Conservation (phyloP, 805 yeast species). For the Kurtzmaniella fragi region DNA sequence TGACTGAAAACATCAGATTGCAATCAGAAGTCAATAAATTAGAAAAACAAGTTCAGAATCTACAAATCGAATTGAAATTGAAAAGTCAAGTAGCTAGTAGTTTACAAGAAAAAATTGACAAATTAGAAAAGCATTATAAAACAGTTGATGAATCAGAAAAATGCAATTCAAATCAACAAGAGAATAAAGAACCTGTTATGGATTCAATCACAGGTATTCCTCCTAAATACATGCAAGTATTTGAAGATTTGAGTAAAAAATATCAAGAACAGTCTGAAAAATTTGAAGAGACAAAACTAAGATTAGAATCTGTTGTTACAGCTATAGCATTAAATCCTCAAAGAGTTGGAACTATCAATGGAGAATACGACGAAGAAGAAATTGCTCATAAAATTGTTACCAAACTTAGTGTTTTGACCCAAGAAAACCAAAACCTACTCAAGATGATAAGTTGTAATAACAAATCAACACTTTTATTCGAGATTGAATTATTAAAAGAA, state of each 20-base stretch:
- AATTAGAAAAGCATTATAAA: conserved; percentile 12
- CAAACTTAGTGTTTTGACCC: conserved; percentile 53
- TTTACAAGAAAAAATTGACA: conserved; percentile 28
- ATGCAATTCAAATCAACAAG: conserved; percentile 3
- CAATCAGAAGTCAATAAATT: too few species aligned
- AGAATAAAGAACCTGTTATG: conserved; percentile 1
- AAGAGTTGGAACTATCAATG: conserved; percentile 40
- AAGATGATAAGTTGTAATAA: conserved; percentile 74
- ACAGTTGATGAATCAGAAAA: conserved; percentile 3
- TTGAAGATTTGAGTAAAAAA: conserved; percentile 43
- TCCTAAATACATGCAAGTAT: conserved; percentile 39
- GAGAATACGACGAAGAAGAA: conserved; percentile 70
- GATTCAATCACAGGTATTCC: conserved; percentile 29
- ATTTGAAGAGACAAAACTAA: conserved; percentile 53
- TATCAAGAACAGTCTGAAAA: conserved; percentile 46
- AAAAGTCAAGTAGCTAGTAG: conserved; percentile 44
- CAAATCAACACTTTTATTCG: conserved; percentile 64
- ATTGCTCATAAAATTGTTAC: conserved; percentile 67
- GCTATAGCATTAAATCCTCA: conserved; percentile 50
- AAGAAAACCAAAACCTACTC: conserved; percentile 67
- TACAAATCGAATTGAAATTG: conserved; percentile 47
- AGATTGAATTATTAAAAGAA: conserved; percentile 53
- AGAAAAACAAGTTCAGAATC: conserved; percentile 21
- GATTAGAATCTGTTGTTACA: conserved; percentile 59
- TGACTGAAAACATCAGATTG: conserved; percentile 2